These are phyloP conservation scores for Tolypocladium amazonense DNA, from an alignment of 2,329 filamentous ascomycete genomes.

Conservation along the genomic window DNA sequence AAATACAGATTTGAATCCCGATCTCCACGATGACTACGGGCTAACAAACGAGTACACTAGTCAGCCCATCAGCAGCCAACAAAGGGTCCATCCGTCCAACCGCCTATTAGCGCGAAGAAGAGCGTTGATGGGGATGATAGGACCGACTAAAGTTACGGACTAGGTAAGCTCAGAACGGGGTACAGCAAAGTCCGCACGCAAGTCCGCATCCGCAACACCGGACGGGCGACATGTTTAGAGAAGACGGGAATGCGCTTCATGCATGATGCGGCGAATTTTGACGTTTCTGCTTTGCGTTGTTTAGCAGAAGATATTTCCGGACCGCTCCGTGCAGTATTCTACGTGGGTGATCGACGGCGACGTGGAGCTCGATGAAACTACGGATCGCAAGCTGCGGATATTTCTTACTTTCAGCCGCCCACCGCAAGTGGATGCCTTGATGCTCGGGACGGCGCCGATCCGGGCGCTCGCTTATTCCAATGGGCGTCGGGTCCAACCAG, in stretches of 20 bases:
- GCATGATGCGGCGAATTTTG: not conserved
- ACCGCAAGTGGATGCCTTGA: not conserved
- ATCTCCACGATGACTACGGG: not conserved
- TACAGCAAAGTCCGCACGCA: not conserved
- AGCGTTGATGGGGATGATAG: not conserved
- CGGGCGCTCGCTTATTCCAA: not conserved
- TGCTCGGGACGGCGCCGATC: not conserved
- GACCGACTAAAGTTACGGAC: not conserved
- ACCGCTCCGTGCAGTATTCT: not conserved
- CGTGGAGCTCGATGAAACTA: not conserved
- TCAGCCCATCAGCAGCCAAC: not conserved
- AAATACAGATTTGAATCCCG: not conserved
- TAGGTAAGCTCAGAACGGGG: not conserved
- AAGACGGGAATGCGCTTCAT: not conserved
- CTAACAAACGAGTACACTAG: not conserved
- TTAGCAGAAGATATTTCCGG: no score
- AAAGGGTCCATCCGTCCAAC: not conserved
- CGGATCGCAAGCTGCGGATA: not conserved
- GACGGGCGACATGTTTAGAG: not conserved
- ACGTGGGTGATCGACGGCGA: not conserved
- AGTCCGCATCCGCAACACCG: not conserved
- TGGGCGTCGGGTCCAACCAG: not conserved
- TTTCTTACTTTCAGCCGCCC: not conserved
- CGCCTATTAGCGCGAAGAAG: not conserved
- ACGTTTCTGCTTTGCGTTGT: not conserved